A percentile compares a stretch with the other conserved stretches of the same genome.
Evolutionary conservation across 169 alveolate genomes (phyloP).

Genomic region (Plasmodium inui): DNA sequence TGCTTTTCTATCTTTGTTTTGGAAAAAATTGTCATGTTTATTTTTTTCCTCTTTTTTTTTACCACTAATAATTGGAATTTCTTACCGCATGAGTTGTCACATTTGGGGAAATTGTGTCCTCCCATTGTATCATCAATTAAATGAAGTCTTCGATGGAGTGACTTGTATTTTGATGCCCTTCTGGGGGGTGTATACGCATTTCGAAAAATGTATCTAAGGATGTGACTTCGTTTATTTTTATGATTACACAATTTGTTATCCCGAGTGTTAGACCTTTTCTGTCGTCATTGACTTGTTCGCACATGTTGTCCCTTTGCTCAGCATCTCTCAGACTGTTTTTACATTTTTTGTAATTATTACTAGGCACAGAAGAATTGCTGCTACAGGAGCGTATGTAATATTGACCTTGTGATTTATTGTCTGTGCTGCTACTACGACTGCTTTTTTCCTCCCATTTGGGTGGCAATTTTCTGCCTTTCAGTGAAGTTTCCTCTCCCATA

Average conservation of each 20-base stretch:
- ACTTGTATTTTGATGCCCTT: neutral
- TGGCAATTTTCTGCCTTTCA: conserved; percentile 8
- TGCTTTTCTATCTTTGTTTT: neutral
- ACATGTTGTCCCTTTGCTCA: neutral
- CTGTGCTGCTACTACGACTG: neutral
- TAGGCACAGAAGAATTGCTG: neutral
- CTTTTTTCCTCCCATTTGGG: neutral
- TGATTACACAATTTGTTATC: neutral
- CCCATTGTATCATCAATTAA: neutral
- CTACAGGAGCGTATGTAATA: conserved; percentile 1
- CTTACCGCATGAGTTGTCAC: neutral
- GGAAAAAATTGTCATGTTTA: neutral
- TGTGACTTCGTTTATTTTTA: conserved; percentile 3
- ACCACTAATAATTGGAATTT: conserved; percentile 13
- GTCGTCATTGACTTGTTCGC: neutral
- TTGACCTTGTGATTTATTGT: neutral
- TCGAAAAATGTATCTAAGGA: neutral
- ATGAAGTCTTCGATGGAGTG: neutral
- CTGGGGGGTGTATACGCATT: neutral
- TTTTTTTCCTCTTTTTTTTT: conserved; percentile 42
- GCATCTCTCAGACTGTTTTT: neutral
- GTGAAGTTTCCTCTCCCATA: neutral
- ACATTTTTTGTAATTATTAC: neutral
- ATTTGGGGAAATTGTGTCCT: neutral
- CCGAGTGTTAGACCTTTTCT: neutral